Percentiles rank a stretch among this genome's conserved stretches.
Evolutionary conservation across 176 grass and related monocot species (phyloP).

Genomic region (Juncus inflexus): DNA sequence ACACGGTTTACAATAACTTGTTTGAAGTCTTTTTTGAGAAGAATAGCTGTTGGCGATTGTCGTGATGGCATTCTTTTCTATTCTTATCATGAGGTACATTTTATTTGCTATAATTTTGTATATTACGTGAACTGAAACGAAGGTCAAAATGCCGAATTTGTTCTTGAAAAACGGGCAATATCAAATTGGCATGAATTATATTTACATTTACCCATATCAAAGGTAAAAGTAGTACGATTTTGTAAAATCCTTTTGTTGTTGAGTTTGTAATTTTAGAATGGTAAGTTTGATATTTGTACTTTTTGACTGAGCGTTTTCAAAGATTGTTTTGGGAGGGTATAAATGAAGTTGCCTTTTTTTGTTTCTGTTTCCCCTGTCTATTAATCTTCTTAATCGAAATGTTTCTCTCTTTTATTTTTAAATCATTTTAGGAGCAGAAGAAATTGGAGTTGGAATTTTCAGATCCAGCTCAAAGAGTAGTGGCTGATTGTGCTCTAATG

Average conservation of each 20-base stretch:
- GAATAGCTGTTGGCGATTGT: conserved; percentile 95
- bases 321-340: too few relatives aligned
- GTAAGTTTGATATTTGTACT: too few relatives aligned
- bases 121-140: neutral
- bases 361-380: too few relatives aligned
- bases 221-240: neutral
- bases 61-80: conserved; percentile 99
- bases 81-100: conserved; percentile 75
- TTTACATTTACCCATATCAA: conserved; percentile 8
- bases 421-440: conserved; percentile 48
- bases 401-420: conserved; percentile 17
- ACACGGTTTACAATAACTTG: conserved; percentile 92
- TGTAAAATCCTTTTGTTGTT: too few relatives aligned
- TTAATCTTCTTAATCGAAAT: neutral
- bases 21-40: conserved; percentile 65
- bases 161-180: neutral
- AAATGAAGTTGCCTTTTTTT: too few relatives aligned
- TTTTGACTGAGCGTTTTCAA: too few relatives aligned
- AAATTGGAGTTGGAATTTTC: conserved; percentile 77
- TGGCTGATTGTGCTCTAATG: conserved; percentile 85
- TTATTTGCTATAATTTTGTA: conserved; percentile 25
- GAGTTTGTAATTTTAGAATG: too few relatives aligned
- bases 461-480: conserved; percentile 88
- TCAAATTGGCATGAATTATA: neutral
- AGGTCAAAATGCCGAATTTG: neutral